phyloP scores from a whole-genome alignment of 2,329 filamentous ascomycete species.

The Emmonsia crescens region DNA sequence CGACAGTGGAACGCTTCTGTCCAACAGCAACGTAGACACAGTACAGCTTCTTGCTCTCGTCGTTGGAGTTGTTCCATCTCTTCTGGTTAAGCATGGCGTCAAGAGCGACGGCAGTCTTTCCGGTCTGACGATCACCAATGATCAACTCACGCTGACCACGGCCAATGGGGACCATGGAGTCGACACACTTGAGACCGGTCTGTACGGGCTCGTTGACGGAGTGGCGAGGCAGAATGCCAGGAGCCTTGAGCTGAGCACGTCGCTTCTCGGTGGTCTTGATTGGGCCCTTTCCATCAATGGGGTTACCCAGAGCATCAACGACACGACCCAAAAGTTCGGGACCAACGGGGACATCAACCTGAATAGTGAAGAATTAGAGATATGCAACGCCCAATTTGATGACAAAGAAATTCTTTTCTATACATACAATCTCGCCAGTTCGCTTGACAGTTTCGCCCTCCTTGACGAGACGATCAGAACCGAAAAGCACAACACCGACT shows the following conservation, averaged over 20 bases:
- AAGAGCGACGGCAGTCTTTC: conserved; percentile 97
- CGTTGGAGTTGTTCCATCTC: conserved; percentile 79
- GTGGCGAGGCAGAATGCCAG: conserved; percentile 90
- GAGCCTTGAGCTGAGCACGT: conserved; percentile 98
- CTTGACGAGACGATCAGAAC: conserved; percentile 99
- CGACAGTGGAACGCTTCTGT: conserved; percentile 98
- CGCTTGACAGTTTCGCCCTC: conserved; percentile 99
- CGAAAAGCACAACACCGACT: conserved; percentile 99
- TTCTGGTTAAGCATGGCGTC: conserved; percentile 99
- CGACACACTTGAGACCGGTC: conserved; percentile 98
- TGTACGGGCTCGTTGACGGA: conserved; percentile 98
- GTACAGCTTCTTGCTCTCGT: conserved; percentile 98
- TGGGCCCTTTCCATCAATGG: conserved; percentile 98
- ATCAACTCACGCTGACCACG: conserved; percentile 99
- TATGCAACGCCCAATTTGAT: not conserved
- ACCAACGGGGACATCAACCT: conserved; percentile 97
- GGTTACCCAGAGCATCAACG: conserved; percentile 95
- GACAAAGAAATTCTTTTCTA: not conserved
- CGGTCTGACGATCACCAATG: conserved; percentile 99
- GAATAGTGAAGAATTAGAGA: conserved; percentile 6
- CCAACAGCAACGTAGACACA: conserved; percentile 98
- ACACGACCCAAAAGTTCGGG: conserved; percentile 91
- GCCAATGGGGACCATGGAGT: conserved; percentile 99
- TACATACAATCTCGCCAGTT: conserved; percentile 94
- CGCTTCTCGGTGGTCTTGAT: conserved; percentile 83